Conservation (phyloP, 352 stramenopile genomes). For the Pythium periplocum region DNA sequence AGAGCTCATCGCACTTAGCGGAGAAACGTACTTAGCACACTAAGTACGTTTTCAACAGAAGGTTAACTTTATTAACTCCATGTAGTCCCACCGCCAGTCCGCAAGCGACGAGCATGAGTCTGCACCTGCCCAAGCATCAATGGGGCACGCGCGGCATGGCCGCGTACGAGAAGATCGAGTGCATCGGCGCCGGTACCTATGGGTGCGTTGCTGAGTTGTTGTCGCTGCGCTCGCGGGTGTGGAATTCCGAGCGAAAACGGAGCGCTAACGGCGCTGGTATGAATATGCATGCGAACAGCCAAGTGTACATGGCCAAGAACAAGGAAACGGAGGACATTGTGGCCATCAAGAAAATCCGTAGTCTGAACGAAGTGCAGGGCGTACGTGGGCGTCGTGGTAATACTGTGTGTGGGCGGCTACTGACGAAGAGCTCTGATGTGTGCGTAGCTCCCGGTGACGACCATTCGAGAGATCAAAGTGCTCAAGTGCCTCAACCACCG, state of each 20-base stretch:
- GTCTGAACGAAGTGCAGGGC: constrained; percentile 86
- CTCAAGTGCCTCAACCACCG: constrained; percentile 94
- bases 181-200: constrained; percentile 87
- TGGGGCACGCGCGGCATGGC: constrained; percentile 82
- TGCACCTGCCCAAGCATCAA: constrained; percentile 79
- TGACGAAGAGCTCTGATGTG: background rate
- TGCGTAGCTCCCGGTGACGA: constrained; percentile 89
- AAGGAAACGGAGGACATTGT: constrained; percentile 80
- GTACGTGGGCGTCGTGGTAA: constrained; percentile 26
- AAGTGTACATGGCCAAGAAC: constrained; percentile 89
- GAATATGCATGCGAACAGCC: constrained; percentile 22
- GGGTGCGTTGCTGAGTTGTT: constrained; percentile 30
- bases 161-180: constrained; percentile 87
- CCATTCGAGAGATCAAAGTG: constrained; percentile 98
- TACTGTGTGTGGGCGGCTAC: background rate
- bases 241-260: no score
- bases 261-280: no score
- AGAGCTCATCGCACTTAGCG: constrained; percentile 2
- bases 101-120: constrained; percentile 45
- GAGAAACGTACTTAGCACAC: constrained; percentile 6
- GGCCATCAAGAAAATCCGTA: constrained; percentile 90
- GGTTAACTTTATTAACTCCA: constrained; percentile 10
- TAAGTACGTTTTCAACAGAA: background rate
- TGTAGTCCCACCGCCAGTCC: background rate
- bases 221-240: no score